Conservation (phyloP, 352 stramenopile species). For the Pythium biforme region DNA sequence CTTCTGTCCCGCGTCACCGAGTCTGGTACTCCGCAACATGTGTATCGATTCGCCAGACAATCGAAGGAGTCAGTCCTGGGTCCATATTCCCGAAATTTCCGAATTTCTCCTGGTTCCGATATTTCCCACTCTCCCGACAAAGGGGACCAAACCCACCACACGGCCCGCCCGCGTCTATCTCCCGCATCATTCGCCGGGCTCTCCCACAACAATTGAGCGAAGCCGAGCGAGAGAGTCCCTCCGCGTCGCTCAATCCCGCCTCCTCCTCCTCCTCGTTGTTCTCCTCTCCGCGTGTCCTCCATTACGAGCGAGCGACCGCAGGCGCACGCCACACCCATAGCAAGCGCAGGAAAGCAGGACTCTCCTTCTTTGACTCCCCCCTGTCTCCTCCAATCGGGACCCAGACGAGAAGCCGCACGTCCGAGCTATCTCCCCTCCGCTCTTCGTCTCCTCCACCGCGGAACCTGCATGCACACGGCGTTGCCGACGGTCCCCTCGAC, state of each 20-base stretch:
- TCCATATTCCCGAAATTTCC: slow-evolving; percentile 16
- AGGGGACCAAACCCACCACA: neutral
- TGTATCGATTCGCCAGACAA: no score
- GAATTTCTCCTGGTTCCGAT: slow-evolving; percentile 16
- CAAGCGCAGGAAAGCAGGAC: neutral
- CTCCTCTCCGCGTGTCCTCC: neutral
- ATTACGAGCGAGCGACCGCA: slow-evolving; percentile 13
- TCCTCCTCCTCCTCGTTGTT: neutral
- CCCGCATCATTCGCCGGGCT: slow-evolving; percentile 14
- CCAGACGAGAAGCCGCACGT: neutral
- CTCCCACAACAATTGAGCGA: slow-evolving; percentile 21
- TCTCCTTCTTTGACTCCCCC: neutral
- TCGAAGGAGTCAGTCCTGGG: slow-evolving; percentile 21
- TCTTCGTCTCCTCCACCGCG: neutral
- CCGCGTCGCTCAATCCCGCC: neutral
- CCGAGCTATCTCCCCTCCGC: slow-evolving; percentile 8
- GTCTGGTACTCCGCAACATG: neutral
- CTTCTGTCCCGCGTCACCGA: neutral
- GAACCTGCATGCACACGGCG: slow-evolving; percentile 5
- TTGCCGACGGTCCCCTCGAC: neutral
- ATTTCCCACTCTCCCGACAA: neutral
- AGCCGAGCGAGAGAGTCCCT: neutral
- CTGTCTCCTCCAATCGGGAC: neutral
- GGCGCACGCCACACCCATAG: slow-evolving; percentile 7
- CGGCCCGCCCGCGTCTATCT: slow-evolving; percentile 10